phyloP scores from a whole-genome alignment of 306 rosid genomes.

The Glycyrrhiza uralensis region DNA sequence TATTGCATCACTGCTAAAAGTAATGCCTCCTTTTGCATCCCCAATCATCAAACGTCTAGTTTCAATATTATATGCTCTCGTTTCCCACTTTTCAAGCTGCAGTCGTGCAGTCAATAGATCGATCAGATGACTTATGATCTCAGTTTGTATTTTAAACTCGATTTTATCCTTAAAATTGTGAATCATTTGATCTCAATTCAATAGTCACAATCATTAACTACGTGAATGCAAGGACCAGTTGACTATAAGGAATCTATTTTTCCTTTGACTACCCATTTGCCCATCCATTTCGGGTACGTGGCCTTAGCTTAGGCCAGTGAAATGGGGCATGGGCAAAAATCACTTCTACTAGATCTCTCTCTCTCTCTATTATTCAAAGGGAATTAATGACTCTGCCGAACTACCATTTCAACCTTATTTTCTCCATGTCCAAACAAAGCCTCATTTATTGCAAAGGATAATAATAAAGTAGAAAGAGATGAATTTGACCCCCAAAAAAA shows the following conservation, averaged over 20 bases:
- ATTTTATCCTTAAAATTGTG: too few relatives aligned
- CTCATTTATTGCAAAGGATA: not conserved
- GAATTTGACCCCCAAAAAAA: too few relatives aligned
- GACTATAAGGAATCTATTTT: too few relatives aligned
- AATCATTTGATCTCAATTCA: too few relatives aligned
- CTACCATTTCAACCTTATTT: not conserved
- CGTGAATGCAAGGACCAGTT: too few relatives aligned
- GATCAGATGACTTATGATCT: too few relatives aligned
- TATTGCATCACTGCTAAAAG: not conserved
- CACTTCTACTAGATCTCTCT: not conserved
- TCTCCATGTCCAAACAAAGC: not conserved
- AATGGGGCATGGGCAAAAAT: not conserved
- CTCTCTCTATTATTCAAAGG: not conserved
- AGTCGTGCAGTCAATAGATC: too few relatives aligned
- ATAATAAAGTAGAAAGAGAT: not conserved
- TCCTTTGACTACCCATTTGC: not conserved
- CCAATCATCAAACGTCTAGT: not conserved
- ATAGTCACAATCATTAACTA: too few relatives aligned
- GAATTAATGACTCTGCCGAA: not conserved
- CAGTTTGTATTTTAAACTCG: too few relatives aligned
- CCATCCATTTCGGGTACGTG: constrained; percentile 1
- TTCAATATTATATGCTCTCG: not conserved
- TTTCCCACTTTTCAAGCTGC: not conserved
- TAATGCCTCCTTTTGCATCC: too few relatives aligned
- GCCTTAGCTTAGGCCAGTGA: not conserved